Evolutionary conservation across 2,329 filamentous ascomycete species (phyloP).

Genomic region (Ceratocystis eucalypticola): DNA sequence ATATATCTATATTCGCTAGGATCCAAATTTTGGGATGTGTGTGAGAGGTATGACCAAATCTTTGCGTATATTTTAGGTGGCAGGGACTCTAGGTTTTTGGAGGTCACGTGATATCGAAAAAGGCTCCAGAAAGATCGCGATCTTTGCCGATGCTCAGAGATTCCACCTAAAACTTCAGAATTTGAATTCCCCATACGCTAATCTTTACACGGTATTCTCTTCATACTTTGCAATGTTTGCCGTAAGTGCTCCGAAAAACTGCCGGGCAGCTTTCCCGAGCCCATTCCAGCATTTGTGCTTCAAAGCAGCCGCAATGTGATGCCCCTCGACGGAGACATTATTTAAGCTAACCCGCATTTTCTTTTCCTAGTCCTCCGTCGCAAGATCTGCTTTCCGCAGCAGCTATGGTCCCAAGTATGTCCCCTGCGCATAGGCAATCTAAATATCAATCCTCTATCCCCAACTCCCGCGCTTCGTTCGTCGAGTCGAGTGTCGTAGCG

Average conservation of each 20-base stretch:
- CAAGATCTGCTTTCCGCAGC: conserved; percentile 39
- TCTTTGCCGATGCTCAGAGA: conserved; percentile 16
- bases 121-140: conserved; percentile 15
- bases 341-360: not conserved
- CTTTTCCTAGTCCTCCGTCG: conserved; percentile 13
- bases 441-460: not conserved
- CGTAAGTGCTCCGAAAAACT: conserved; percentile 10
- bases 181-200: not conserved
- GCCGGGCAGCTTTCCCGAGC: not conserved
- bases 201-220: conserved; percentile 1
- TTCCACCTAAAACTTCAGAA: conserved; percentile 8
- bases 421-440: no score
- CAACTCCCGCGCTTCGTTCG: no score
- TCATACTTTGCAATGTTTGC: conserved; percentile 18
- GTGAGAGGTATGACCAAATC: not conserved
- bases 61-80: not conserved
- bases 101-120: conserved; percentile 16
- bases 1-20: no score
- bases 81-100: not conserved
- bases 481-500: no score
- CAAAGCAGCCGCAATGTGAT: not conserved
- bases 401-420: conserved; percentile 53
- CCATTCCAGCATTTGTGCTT: not conserved
- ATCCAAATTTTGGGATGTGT: not conserved
- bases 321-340: not conserved